Base-by-base conservation (phyloP, 2,329 filamentous ascomycete genomes). In the Alternaria arbusti region DNA sequence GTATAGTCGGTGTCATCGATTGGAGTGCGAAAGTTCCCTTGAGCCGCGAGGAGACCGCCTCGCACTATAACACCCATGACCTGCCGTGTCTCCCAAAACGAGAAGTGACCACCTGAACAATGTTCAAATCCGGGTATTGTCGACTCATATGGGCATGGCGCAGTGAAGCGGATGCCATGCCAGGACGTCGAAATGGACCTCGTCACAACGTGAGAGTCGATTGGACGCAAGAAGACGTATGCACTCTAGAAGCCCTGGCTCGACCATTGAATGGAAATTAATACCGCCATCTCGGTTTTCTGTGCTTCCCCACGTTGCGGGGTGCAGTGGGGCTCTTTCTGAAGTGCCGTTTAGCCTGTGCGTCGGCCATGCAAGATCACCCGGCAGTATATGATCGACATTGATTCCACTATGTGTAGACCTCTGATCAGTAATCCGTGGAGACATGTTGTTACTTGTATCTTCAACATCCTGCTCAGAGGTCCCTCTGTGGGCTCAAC, bases 321-420 rank as follows among this genome's bases (percentile, higher is more conserved):
- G 71, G 74, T 74, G 69, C 63, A 65, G 66, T 70, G 69, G 66
- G 67, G 65, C 71, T 52, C 25, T 61, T 51, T 46, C 51, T 58
- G 55, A 66, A 65, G 51, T 75, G 64, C 69, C 64, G 68, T 74
- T 77, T 78, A 79, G 72, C 70, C 74, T 76, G 72, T 66, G 69
- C 43, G 63, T 61, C n/a, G 59, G 36, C 40, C 57, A 59, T 50
- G 46, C 28, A 51, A 71, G 40, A 70, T 69, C 68, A 76, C 54
- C 74, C 74, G 71, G 67, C 47, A 64, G 57, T 60, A 51, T 60
- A 60, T 54, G 61, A 63, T 64, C 63, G 50, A 52, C 54, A 61
- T 65, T 64, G 20, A 44, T 10, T 20, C 32, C 54, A 15, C 44
- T 43, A 8, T 43, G 40, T 57, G 22, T 11, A 12, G 23, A 12